A percentile compares a stretch with the other conserved stretches of the same genome.
Evolutionary conservation across 106 monocot species (phyloP).

Genomic region (Dactylorhiza incarnata): DNA sequence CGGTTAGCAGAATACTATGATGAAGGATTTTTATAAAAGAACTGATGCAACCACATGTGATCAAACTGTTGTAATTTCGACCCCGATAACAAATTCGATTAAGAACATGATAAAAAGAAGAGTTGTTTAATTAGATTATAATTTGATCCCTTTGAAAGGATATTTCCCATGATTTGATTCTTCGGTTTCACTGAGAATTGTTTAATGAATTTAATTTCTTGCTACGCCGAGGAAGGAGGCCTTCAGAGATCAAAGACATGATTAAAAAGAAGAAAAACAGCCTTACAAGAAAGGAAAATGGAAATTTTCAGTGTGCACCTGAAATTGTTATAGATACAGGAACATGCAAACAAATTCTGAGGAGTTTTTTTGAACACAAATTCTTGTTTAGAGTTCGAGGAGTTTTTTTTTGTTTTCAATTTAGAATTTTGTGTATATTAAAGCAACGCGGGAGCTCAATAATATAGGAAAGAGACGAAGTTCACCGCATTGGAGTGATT

Average conservation of each 20-base stretch:
- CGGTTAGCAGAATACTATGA: not conserved
- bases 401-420: too few species aligned
- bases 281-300: not conserved
- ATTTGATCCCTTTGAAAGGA: not conserved
- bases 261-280: not conserved
- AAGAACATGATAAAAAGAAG: not conserved
- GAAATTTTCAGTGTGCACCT: not conserved
- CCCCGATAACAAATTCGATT: not conserved
- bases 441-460: not conserved
- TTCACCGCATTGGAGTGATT: conserved; percentile 63
- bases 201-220: not conserved
- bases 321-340: not conserved
- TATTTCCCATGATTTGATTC: not conserved
- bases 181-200: not conserved
- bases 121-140: not conserved
- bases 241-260: not conserved
- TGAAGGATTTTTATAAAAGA: not conserved
- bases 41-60: not conserved
- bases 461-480: not conserved
- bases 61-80: too few species aligned
- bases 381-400: too few species aligned
- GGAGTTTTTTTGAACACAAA: not conserved
- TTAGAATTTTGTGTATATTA: not conserved
- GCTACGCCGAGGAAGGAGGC: not conserved
- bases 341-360: not conserved